These are phyloP conservation scores for Ganoderma multipileum DNA, from an alignment of 1,284 basidiomycete species.

Conservation along the genomic window DNA sequence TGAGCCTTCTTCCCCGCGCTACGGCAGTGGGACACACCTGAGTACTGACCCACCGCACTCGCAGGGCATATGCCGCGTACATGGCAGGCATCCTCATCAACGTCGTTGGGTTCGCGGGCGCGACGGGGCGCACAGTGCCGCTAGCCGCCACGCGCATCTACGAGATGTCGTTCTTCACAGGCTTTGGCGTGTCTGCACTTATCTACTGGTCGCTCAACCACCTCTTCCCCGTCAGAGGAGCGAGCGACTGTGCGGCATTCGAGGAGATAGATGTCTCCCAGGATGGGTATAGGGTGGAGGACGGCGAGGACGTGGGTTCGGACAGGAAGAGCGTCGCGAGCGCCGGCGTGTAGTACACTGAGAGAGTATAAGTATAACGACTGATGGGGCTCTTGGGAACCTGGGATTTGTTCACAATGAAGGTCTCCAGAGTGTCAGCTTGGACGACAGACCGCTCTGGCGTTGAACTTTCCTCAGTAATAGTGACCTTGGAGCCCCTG, in stretches of 20 bases:
- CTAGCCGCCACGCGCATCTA: constrained; percentile 73
- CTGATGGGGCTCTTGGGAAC: no score
- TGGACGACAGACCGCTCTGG: no score
- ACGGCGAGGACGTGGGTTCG: constrained; percentile 19
- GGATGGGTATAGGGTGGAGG: neutral
- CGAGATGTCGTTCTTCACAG: constrained; percentile 81
- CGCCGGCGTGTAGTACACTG: constrained; percentile 18
- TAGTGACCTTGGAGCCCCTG: no score
- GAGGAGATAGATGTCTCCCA: constrained; percentile 67
- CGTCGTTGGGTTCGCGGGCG: constrained; percentile 76
- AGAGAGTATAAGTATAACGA: no score
- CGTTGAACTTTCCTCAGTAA: no score
- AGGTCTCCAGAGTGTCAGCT: no score
- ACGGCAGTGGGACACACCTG: neutral
- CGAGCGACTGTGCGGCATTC: constrained; percentile 49
- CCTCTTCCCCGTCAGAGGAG: constrained; percentile 65
- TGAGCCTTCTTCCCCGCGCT: constrained; percentile 34
- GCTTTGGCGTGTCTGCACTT: constrained; percentile 72
- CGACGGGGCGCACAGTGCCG: constrained; percentile 65
- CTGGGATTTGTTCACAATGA: no score
- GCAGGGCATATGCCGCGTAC: constrained; percentile 75
- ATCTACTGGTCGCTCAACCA: constrained; percentile 68
- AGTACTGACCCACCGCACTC: neutral
- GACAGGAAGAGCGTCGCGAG: constrained; percentile 29
- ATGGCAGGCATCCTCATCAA: constrained; percentile 84